A percentile compares a stretch with the other conserved stretches of the same genome.
Conservation (phyloP, 495 filamentous ascomycete genomes). For the Lophiotrema nucula region DNA sequence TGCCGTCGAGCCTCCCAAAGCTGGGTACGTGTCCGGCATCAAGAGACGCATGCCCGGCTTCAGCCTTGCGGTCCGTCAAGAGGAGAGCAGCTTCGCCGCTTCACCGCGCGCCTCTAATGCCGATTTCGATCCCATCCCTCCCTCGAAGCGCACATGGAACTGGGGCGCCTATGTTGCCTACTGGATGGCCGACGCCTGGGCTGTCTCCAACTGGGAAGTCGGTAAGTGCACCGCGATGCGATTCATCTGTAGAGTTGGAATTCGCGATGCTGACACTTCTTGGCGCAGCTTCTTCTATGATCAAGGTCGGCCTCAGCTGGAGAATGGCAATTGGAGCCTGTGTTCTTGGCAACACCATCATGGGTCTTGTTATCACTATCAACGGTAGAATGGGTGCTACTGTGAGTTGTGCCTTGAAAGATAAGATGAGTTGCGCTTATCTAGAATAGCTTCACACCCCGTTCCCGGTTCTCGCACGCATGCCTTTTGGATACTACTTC, state of each 20-base stretch:
- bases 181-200: conserved; percentile 35
- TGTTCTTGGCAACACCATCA: conserved; percentile 31
- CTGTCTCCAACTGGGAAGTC: conserved; percentile 35
- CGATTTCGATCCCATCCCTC: conserved; percentile 32
- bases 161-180: conserved; percentile 30
- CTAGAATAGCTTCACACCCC: conserved; percentile 22
- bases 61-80: conserved; percentile 26
- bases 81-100: conserved; percentile 21
- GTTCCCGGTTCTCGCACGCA: conserved; percentile 28
- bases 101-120: conserved; percentile 25
- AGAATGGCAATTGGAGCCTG: conserved; percentile 28
- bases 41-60: conserved; percentile 21
- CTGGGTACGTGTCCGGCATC: conserved; percentile 14
- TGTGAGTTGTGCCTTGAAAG: conserved; percentile 1
- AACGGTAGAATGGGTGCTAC: conserved; percentile 31
- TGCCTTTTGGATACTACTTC: conserved; percentile 32
- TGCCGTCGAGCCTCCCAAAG: conserved; percentile 1
- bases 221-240: conserved; percentile 20
- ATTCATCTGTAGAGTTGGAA: background rate
- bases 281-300: conserved; percentile 22
- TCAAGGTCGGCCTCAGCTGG: conserved; percentile 32
- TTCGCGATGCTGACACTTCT: background rate
- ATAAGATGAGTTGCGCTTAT: background rate
- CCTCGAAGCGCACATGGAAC: conserved; percentile 28
- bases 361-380: conserved; percentile 31